Conservation (phyloP, 306 rosid species). For the Castanea crenata region DNA sequence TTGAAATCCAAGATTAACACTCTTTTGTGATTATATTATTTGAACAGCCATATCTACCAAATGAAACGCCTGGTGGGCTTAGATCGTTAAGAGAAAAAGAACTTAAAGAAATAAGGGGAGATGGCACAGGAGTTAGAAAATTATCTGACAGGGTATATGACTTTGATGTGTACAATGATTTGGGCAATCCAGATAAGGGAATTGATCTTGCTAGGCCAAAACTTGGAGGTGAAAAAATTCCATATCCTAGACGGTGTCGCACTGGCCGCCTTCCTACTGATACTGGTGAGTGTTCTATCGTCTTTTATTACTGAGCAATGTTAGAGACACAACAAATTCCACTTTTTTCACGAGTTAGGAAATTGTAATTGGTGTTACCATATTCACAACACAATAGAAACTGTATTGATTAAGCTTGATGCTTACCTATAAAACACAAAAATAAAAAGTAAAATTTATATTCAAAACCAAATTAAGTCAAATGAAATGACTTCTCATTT, state of each 20-base stretch:
- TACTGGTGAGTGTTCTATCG: constrained; percentile 37
- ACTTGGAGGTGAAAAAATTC: constrained; percentile 63
- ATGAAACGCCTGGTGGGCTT: constrained; percentile 79
- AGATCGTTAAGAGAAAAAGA: constrained; percentile 69
- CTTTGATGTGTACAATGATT: constrained; percentile 75
- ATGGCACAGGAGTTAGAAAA: constrained; percentile 69
- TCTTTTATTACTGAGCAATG: neutral
- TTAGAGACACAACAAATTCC: too few species aligned
- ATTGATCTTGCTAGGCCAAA: constrained; percentile 62
- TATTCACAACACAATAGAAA: too few species aligned
- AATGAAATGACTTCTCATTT: too few species aligned
- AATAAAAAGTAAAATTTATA: too few species aligned
- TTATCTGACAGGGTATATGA: constrained; percentile 73
- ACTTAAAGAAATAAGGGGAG: constrained; percentile 61
- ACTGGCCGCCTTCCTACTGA: constrained; percentile 77
- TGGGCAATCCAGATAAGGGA: constrained; percentile 89
- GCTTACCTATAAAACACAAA: too few species aligned
- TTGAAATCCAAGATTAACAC: neutral
- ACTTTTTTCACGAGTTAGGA: too few species aligned
- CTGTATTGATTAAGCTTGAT: too few species aligned
- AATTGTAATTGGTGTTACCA: too few species aligned
- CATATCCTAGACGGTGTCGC: constrained; percentile 92
- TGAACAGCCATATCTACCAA: constrained; percentile 84
- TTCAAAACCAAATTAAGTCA: too few species aligned
- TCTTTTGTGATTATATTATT: neutral